Evolutionary conservation across 2,329 filamentous ascomycete genomes (phyloP).

Genomic region (Fusarium beomiforme): DNA sequence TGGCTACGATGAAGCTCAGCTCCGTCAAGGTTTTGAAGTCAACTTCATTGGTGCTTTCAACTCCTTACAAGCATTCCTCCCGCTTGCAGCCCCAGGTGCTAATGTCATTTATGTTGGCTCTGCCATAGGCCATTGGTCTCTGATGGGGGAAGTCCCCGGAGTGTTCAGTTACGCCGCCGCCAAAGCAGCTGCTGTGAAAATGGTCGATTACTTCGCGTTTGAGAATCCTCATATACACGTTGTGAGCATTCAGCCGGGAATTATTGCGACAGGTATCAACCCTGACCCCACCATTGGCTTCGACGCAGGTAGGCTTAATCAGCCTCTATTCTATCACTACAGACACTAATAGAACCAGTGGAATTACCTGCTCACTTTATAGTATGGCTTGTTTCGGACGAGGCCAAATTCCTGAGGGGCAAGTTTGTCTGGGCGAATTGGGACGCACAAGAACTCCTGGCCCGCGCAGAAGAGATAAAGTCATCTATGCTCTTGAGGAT

Average conservation of each 20-base stretch:
- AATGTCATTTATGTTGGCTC: constrained; percentile 38
- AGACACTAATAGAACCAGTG: not conserved
- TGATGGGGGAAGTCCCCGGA: constrained; percentile 6
- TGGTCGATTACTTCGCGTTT: constrained; percentile 49
- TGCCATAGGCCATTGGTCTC: constrained; percentile 34
- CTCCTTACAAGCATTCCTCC: constrained; percentile 38
- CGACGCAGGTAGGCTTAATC: not conserved
- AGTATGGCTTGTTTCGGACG: not conserved
- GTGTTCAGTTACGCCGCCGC: constrained; percentile 46
- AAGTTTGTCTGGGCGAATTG: constrained; percentile 12
- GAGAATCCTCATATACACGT: constrained; percentile 51
- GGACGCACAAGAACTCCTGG: constrained; percentile 2
- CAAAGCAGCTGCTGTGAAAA: constrained; percentile 49
- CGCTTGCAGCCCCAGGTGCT: constrained; percentile 19
- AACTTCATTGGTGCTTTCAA: constrained; percentile 42
- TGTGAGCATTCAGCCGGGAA: constrained; percentile 54
- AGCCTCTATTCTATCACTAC: fast-evolving
- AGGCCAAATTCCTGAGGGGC: not conserved
- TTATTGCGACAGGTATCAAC: constrained; percentile 51
- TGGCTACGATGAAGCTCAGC: constrained; percentile 8
- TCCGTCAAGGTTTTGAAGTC: constrained; percentile 25
- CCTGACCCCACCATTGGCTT: not conserved
- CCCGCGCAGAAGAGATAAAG: not conserved
- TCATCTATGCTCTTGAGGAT: not conserved
- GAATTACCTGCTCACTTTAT: constrained; percentile 20